phyloP scores from a whole-genome alignment of 129 eudicot genomes.

The sunflower (Helianthus annuus) region HanXRQr2.0-SUNRISE NC_035439.2:77448541-77449040 shows the following conservation, averaged over 20 bases:
- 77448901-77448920: constrained; percentile 86
- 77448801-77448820: constrained; percentile 59
- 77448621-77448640: constrained; percentile 27
- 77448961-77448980: constrained; percentile 88
- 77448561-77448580: constrained; percentile 73
- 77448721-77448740: constrained; percentile 1
- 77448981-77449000: constrained; percentile 69
- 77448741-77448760: constrained; percentile 26
- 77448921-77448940: constrained; percentile 93
- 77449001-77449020: constrained; percentile 72
- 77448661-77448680: constrained; percentile 23
- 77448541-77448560: constrained; percentile 32
- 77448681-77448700: constrained; percentile 11
- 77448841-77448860: constrained; percentile 19
- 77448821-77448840: constrained; percentile 33
- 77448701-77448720: constrained; percentile 24
- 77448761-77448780: neutral
- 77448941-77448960: constrained; percentile 91
- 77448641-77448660: constrained; percentile 32
- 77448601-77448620: constrained; percentile 29
- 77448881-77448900: constrained; percentile 80
- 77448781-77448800: constrained; percentile 48
- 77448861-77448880: constrained; percentile 64
- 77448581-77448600: constrained; percentile 46
- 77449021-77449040: constrained; percentile 44